Evolutionary conservation across 345 rosid species (phyloP).

Genomic region (Theobroma cacao): DNA sequence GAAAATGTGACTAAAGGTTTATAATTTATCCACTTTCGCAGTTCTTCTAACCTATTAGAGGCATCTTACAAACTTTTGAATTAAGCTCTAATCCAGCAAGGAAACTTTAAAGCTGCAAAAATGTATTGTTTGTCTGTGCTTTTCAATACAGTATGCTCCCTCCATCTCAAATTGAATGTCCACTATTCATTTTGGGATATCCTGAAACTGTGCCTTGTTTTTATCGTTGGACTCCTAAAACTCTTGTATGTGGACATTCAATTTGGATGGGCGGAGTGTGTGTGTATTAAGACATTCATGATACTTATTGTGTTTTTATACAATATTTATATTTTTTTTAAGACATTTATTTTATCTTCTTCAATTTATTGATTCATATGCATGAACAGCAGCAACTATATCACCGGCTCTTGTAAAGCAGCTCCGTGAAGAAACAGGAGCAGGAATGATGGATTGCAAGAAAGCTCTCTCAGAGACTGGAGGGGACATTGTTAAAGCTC

Average conservation of each 20-base stretch:
- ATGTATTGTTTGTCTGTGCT: background rate
- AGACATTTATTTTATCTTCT: background rate
- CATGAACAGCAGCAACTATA: conserved; percentile 43
- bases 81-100: background rate
- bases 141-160: background rate
- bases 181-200: background rate
- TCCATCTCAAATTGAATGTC: background rate
- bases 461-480: conserved; percentile 77
- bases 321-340: background rate
- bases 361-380: background rate
- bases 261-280: background rate
- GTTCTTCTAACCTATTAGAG: background rate
- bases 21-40: background rate
- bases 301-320: background rate
- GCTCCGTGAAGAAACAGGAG: conserved; percentile 96
- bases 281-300: background rate
- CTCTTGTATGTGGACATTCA: background rate
- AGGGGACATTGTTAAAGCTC: conserved; percentile 86
- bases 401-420: conserved; percentile 91
- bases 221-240: background rate
- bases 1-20: conserved; percentile 47
- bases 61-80: background rate
- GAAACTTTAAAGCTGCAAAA: background rate
- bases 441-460: conserved; percentile 99
- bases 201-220: background rate